These are phyloP conservation scores for Harringtonia aguacate DNA, from an alignment of 2,329 filamentous ascomycete species.

Conservation along the genomic window DNA sequence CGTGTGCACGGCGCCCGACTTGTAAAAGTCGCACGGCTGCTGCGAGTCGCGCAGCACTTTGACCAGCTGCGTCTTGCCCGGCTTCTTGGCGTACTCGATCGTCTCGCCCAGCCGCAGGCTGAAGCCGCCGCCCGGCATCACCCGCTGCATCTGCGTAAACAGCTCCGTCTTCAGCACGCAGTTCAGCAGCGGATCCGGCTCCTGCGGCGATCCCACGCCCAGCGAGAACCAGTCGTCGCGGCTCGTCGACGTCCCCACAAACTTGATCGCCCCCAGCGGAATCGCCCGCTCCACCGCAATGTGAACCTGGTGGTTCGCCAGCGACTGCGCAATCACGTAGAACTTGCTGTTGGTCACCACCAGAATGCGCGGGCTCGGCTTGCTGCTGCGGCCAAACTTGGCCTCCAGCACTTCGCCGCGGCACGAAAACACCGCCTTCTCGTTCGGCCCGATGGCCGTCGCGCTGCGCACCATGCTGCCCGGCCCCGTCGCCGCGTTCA, in stretches of 20 bases:
- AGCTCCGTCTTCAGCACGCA: conserved; percentile 96
- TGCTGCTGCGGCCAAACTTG: conserved; percentile 94
- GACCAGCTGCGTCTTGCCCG: conserved; percentile 78
- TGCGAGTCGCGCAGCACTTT: conserved; percentile 85
- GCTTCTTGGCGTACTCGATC: conserved; percentile 97
- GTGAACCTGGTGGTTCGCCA: conserved; percentile 71
- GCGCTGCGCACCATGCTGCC: conserved; percentile 71
- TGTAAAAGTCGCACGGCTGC: conserved; percentile 73
- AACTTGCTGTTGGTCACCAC: conserved; percentile 78
- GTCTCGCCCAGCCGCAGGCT: conserved; percentile 72
- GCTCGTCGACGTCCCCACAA: conserved; percentile 65
- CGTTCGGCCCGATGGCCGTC: conserved; percentile 59
- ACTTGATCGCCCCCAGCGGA: conserved; percentile 80
- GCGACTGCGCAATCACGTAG: conserved; percentile 76
- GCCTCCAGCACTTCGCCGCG: conserved; percentile 82
- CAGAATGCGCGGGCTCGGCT: conserved; percentile 75
- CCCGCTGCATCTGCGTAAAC: conserved; percentile 79
- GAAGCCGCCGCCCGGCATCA: conserved; percentile 68
- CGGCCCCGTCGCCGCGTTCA: conserved; percentile 69
- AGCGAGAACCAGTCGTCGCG: conserved; percentile 97
- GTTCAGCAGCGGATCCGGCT: conserved; percentile 85
- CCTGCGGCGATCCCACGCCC: conserved; percentile 78
- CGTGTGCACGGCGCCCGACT: conserved; percentile 85
- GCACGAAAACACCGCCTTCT: conserved; percentile 79
- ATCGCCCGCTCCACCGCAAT: conserved; percentile 76